A percentile compares a stretch with the other conserved stretches of the same genome.
These are phyloP conservation scores for Madurella mycetomatis DNA, from an alignment of 2,329 filamentous ascomycete genomes.

Conservation along the genomic window DNA sequence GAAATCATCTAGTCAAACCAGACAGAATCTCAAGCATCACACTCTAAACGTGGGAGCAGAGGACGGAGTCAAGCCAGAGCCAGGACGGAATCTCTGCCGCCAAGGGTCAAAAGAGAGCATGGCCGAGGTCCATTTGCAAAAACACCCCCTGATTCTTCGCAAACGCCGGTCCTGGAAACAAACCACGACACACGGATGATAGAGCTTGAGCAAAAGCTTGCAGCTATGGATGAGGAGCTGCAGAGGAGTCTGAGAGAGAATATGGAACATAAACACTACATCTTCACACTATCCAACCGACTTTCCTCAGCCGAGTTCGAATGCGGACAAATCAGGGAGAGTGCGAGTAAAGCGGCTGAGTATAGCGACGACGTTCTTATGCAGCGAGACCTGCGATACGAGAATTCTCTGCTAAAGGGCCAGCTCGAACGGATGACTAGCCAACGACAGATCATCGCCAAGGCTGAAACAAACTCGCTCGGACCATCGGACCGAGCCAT, in stretches of 20 bases:
- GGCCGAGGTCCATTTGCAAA: neutral
- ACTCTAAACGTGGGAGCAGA: too few species aligned
- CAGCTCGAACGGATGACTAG: neutral
- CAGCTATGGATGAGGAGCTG: neutral
- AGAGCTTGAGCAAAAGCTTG: neutral
- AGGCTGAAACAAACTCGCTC: neutral
- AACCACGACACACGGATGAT: neutral
- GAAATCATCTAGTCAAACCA: too few species aligned
- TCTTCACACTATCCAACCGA: conserved; percentile 9
- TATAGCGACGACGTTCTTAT: neutral
- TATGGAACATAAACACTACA: conserved; percentile 1
- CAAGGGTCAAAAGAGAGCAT: too few species aligned
- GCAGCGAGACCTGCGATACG: conserved; percentile 1
- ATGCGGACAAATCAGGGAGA: neutral
- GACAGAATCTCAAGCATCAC: too few species aligned
- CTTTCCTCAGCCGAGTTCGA: conserved; percentile 2
- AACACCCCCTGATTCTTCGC: too few species aligned
- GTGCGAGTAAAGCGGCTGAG: conserved; percentile 1
- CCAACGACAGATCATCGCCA: conserved; percentile 1
- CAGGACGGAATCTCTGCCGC: too few species aligned
- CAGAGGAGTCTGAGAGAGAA: neutral
- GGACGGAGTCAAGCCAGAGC: too few species aligned
- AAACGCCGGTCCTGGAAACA: too few species aligned
- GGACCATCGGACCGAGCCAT: neutral
- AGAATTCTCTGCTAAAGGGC: neutral